Conservation (phyloP, 176 grass and related monocot species). For the Saccharum spontaneum region DNA sequence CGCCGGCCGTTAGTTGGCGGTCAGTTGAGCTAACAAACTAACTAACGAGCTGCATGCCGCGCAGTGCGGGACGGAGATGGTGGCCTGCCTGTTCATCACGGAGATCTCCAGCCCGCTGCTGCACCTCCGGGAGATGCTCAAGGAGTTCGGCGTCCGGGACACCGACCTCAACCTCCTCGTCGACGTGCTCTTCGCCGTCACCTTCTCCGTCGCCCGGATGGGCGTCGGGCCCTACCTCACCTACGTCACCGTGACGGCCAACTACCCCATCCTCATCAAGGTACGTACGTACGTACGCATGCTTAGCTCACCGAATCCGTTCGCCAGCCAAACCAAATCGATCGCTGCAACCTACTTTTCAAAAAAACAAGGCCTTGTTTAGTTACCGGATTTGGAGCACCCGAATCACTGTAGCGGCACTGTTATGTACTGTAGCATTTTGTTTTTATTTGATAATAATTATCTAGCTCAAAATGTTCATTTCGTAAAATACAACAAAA, state of each 20-base stretch:
- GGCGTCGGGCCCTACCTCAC: constrained; percentile 69
- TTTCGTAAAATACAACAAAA: too few relatives aligned
- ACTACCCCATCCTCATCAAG: constrained; percentile 80
- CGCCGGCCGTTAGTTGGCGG: neutral
- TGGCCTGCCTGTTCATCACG: constrained; percentile 50
- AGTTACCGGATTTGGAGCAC: too few relatives aligned
- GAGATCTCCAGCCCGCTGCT: constrained; percentile 83
- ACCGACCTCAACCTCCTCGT: constrained; percentile 67
- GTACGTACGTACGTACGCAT: too few relatives aligned
- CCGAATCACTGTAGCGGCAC: too few relatives aligned
- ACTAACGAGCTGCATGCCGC: neutral
- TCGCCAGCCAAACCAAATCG: neutral
- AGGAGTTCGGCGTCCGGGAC: constrained; percentile 64
- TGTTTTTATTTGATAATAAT: too few relatives aligned
- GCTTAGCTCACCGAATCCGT: neutral
- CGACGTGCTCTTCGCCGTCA: constrained; percentile 81
- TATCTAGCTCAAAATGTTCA: too few relatives aligned
- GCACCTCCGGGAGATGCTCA: constrained; percentile 76
- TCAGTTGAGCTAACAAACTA: neutral
- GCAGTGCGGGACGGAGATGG: constrained; percentile 75
- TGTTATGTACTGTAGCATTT: too few relatives aligned
- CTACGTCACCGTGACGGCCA: constrained; percentile 63
- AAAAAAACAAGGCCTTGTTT: too few relatives aligned
- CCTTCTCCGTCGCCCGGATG: constrained; percentile 87
- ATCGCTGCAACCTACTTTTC: too few relatives aligned